Evolutionary conservation across 768 basidiomycete genomes (phyloP), one percentile per base, ranked within the genome.

Genomic region (Pisolithus marmoratus): DNA sequence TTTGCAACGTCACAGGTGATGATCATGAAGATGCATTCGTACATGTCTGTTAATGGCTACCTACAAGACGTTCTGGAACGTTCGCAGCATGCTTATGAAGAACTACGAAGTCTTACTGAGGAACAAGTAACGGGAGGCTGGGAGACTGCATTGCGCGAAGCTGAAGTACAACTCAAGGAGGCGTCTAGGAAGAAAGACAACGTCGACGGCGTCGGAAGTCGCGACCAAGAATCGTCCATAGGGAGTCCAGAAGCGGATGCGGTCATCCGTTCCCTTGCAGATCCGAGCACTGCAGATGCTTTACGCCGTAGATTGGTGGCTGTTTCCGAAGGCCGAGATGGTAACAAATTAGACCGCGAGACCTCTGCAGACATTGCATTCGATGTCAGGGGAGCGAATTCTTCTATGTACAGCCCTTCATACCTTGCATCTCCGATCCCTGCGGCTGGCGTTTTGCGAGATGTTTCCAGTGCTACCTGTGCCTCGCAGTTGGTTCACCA

Each of bases 1-100:
- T 34, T 31, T 31, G 4, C n/a, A 11, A 5, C 27, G 31, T 31
- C 5, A 31, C 49, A 85, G 81, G 81, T 85, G 53, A 85, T 94
- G 84, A 80, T 93, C 59, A 94, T 94, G 91, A 90, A 96, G 71
- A 86, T 95, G 77, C 94, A 99, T 67, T 96, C 93, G 5, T 99
- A 97, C 69, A 81, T 89, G 66, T 79, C 85, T 20, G 80, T 87
- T 40, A 97, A 97, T 62, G 92, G 95, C 5, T 83, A 90, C 59
- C 81, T 96, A 20, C 80, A 87, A 53, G 65, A 69, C 8, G 70
- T 79, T 12, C 63, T 73, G 17, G 67, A 75, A 31, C 77, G 83
- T 49, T 75, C 80, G 0, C 63, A 78, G 38, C 56, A 58, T 15
- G 58, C 77, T 14, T 66, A 82, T 5, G 54, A 65, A 4, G 64